Percentiles rank a stretch among this genome's conserved stretches.
Conservation (phyloP, 352 stramenopile species). For the Globisporangium nunn region DNA sequence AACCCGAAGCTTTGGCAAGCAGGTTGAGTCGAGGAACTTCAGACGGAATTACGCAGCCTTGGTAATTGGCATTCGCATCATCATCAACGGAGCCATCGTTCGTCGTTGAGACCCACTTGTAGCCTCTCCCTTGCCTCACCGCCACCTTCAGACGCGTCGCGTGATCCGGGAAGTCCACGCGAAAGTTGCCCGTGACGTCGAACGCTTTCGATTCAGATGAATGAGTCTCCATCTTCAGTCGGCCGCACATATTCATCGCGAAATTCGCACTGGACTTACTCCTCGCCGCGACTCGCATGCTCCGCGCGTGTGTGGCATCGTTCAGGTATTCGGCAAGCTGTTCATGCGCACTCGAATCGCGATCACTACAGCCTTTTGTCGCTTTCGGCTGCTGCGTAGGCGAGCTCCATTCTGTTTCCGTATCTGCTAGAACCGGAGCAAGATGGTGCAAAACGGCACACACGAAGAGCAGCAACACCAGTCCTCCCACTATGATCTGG, state of each 20-base stretch:
- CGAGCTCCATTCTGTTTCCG: too few species aligned
- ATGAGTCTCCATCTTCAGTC: background rate
- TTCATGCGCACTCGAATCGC: background rate
- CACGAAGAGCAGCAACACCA: too few species aligned
- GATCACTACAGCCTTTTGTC: background rate
- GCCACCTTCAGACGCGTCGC: background rate
- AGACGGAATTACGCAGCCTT: background rate
- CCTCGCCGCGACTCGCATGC: slow-evolving; percentile 1
- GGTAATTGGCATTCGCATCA: too few species aligned
- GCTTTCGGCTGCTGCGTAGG: too few species aligned
- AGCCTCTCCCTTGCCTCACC: background rate
- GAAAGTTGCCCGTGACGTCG: background rate
- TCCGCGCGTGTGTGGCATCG: background rate
- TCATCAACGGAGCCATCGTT: background rate
- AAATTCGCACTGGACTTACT: slow-evolving; percentile 3
- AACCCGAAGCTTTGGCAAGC: background rate
- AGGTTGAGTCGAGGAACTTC: slow-evolving; percentile 1
- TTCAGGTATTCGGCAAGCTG: slow-evolving; percentile 3
- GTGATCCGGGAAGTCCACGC: background rate
- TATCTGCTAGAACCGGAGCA: background rate
- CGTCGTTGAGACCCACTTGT: slow-evolving; percentile 1
- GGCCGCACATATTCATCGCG: background rate
- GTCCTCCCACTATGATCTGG: too few species aligned
- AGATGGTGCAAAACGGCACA: too few species aligned
- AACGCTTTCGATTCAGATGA: background rate